Conservation (phyloP, 2,329 filamentous ascomycete genomes). For the Mariannaea sp. region DNA sequence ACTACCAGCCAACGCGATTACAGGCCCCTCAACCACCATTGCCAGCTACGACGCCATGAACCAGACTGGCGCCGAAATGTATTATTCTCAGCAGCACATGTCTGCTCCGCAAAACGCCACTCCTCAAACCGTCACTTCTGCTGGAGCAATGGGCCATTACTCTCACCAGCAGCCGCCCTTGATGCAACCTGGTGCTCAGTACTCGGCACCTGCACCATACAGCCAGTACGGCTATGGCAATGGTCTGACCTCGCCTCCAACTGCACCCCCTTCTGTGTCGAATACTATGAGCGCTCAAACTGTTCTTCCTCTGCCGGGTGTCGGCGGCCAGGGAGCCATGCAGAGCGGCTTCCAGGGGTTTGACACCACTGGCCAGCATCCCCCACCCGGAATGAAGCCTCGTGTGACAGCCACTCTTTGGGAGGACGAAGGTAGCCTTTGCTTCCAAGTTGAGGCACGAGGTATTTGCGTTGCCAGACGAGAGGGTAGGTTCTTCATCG, state of each 20-base stretch:
- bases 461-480: conserved; percentile 93
- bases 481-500: conserved; percentile 67
- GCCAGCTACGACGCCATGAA: conserved; percentile 69
- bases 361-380: conserved; percentile 90
- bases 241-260: conserved; percentile 79
- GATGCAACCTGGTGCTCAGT: conserved; percentile 72
- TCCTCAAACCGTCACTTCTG: conserved; percentile 79
- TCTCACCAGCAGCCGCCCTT: conserved; percentile 77
- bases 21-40: conserved; percentile 40
- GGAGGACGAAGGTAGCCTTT: conserved; percentile 97
- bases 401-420: conserved; percentile 94
- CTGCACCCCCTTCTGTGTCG: conserved; percentile 68
- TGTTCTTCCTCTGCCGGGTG: conserved; percentile 72
- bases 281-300: conserved; percentile 69
- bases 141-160: conserved; percentile 74
- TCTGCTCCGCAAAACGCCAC: conserved; percentile 75
- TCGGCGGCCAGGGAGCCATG: conserved; percentile 54
- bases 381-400: conserved; percentile 93
- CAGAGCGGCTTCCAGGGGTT: conserved; percentile 64
- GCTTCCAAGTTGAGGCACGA: conserved; percentile 96
- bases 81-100: conserved; percentile 76
- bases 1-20: conserved; percentile 55
- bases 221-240: conserved; percentile 75
- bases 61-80: conserved; percentile 77
- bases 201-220: conserved; percentile 66